Conservation (phyloP, 2,329 filamentous ascomycete species). For the Akanthomyces uredinophilus region DNA sequence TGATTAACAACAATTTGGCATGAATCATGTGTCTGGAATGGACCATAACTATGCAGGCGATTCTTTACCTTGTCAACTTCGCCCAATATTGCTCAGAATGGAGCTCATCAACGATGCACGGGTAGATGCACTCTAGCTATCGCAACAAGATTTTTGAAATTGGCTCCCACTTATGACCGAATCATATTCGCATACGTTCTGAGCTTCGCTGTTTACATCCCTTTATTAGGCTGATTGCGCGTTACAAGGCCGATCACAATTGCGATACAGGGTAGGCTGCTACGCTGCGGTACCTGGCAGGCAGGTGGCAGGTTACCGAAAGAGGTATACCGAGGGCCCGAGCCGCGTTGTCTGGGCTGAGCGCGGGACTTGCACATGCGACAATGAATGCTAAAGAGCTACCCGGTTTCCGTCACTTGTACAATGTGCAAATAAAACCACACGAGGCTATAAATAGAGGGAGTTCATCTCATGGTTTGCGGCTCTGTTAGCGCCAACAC, state of each 20-base stretch:
- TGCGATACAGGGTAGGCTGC: not conserved
- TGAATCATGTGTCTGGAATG: too few species aligned
- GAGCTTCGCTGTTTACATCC: too few species aligned
- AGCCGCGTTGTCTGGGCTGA: not conserved
- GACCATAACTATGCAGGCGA: too few species aligned
- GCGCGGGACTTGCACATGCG: not conserved
- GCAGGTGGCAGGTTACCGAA: not conserved
- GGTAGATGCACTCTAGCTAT: too few species aligned
- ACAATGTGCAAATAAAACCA: not conserved
- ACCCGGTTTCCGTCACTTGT: not conserved
- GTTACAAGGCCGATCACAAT: not conserved
- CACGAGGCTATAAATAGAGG: conserved; percentile 7
- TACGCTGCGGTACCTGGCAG: not conserved
- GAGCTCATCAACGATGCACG: too few species aligned
- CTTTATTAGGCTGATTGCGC: too few species aligned
- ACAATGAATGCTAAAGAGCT: not conserved
- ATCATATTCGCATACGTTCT: too few species aligned
- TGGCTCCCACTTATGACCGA: too few species aligned
- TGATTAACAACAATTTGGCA: too few species aligned
- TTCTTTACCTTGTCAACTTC: too few species aligned
- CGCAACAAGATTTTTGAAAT: too few species aligned
- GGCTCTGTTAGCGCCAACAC: not conserved
- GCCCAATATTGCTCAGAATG: too few species aligned
- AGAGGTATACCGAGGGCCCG: not conserved
- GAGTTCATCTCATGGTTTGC: not conserved